Evolutionary conservation across 78 protist genomes (phyloP).

Genomic region (Dictyostelium capitatum): DNA sequence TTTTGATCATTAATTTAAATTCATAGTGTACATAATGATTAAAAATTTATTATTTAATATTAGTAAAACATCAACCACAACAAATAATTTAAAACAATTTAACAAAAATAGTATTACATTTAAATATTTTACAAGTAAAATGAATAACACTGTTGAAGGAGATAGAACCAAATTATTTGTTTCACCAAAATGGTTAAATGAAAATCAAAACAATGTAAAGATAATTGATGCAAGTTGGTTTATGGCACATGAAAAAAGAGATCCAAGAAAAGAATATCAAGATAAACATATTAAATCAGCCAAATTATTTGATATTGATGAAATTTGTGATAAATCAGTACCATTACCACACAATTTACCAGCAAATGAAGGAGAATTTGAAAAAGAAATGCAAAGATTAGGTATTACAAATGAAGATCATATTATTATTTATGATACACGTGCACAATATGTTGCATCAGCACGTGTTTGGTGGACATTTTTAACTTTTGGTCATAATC

Average conservation of each 20-base stretch:
- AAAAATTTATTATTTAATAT: not conserved
- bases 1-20: not conserved
- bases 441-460: constrained; percentile 76
- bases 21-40: not conserved
- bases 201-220: constrained; percentile 61
- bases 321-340: constrained; percentile 64
- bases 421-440: constrained; percentile 68
- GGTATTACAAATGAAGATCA: constrained; percentile 76
- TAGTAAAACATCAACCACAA: not conserved
- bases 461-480: constrained; percentile 88
- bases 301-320: constrained; percentile 55
- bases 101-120: not conserved
- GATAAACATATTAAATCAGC: constrained; percentile 20
- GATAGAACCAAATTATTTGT: constrained; percentile 54
- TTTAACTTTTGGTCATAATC: constrained; percentile 32
- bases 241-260: constrained; percentile 78
- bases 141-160: not conserved
- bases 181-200: constrained; percentile 66
- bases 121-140: not conserved
- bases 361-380: constrained; percentile 4
- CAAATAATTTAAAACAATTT: not conserved
- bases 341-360: constrained; percentile 81
- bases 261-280: constrained; percentile 39
- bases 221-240: constrained; percentile 69
- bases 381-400: constrained; percentile 25